Evolutionary conservation across 192 early-diverging fungal species (phyloP), one percentile per base, ranked within the genome.

Genomic region (Thoreauomyces humboldtii): DNA sequence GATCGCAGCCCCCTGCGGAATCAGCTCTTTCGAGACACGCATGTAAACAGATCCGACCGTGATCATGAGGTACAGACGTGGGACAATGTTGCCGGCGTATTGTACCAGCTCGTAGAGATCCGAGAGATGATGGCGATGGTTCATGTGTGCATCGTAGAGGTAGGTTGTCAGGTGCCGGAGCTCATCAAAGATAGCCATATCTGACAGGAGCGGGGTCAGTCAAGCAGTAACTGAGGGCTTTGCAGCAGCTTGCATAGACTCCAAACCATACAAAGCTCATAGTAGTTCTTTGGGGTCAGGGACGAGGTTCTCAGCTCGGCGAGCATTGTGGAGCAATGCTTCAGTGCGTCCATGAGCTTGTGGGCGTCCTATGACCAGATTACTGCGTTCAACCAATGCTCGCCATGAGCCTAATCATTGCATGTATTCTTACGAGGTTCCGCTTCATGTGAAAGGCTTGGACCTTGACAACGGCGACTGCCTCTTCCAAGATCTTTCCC

Each of bases 21-120:
- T 54, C 31, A 71, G 29, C 59, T 86, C 79, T 46, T 78, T 76
- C 25, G 80, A 74, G 4, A 96, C 88, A 60, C 90, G 86, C 96
- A 99, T 97, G 73, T 93, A 98, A 2, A 91, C 93, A 17, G 90
- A 86, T 52, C 96, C 98, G 31, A 98, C 94, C 4, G 98, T 98
- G 52, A 99, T 92, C 98, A 99, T 99, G 14, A 99, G 78, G 70
- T 99, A 99, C 7, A 99, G 82, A 52, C 98, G 88, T 7, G 98
- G 98, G n/a, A 99, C 89, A 52, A 99, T 96, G 80, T 91, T 96
- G 34, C 92, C 94, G 7, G 98, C 96, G 54, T 98, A 98, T 69
- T 99, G 98, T 5, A 98, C 96, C 48, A 98, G 81, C 63, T 98
- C 95, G 80, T 99, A 99, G 21, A 99, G 79, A 70, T 98, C 94